These are phyloP conservation scores for Penicillium ochrochloron DNA, from an alignment of 495 filamentous ascomycete genomes.

Conservation along the genomic window DNA sequence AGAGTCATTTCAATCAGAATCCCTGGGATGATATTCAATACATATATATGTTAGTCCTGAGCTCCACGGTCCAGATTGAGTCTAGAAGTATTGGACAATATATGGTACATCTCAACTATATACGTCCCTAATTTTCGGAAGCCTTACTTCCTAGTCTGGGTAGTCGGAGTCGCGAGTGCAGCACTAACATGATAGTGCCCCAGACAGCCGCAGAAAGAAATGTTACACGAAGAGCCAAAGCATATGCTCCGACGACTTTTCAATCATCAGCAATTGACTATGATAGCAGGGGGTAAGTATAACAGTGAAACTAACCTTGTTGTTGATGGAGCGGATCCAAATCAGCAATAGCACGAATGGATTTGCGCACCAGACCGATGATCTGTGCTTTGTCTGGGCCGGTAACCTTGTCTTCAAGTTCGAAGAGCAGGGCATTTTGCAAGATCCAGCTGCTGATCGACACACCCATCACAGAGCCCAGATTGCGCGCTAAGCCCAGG, in stretches of 20 bases:
- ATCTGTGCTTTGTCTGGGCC: slow-evolving; percentile 56
- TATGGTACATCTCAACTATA: neutral
- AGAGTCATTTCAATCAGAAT: neutral
- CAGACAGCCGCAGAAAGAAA: slow-evolving; percentile 58
- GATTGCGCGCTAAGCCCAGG: slow-evolving; percentile 66
- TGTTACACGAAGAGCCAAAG: slow-evolving; percentile 57
- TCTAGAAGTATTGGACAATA: neutral
- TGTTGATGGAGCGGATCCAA: slow-evolving; percentile 53
- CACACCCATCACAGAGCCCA: slow-evolving; percentile 75
- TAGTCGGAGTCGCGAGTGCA: slow-evolving; percentile 57
- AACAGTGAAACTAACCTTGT: slow-evolving; percentile 47
- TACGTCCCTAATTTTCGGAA: neutral
- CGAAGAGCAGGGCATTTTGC: slow-evolving; percentile 69
- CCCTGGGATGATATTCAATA: neutral
- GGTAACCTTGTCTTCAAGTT: slow-evolving; percentile 60
- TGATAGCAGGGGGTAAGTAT: neutral
- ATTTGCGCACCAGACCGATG: slow-evolving; percentile 58
- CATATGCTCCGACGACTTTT: slow-evolving; percentile 62
- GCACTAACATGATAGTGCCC: slow-evolving; percentile 50
- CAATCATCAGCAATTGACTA: neutral
- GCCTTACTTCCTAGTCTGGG: slow-evolving; percentile 50
- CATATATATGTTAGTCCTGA: neutral
- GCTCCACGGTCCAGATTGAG: neutral
- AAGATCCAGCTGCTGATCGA: slow-evolving; percentile 72
- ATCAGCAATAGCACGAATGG: slow-evolving; percentile 53